Conservation (phyloP, 2,329 filamentous ascomycete genomes). For the Pezicula carpinea region DNA sequence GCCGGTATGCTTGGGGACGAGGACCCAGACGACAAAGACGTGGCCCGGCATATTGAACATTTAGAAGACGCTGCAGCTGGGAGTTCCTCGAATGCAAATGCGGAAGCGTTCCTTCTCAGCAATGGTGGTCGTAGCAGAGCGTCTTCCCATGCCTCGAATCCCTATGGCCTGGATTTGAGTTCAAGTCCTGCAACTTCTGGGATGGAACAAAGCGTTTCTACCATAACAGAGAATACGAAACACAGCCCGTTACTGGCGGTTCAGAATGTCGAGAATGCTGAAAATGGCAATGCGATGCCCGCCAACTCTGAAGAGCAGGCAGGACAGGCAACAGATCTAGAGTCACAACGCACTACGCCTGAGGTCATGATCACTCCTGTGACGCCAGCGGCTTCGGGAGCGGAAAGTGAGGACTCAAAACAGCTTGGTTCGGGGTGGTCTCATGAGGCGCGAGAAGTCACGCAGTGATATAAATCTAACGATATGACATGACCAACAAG, state of each 20-base stretch:
- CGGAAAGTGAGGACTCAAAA: slow-evolving; percentile 19
- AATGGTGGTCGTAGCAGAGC: neutral
- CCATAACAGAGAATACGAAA: slow-evolving; percentile 15
- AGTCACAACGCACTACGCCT: slow-evolving; percentile 17
- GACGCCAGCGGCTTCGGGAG: slow-evolving; percentile 15
- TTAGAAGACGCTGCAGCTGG: slow-evolving; percentile 10
- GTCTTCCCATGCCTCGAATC: neutral
- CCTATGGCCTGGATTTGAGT: neutral
- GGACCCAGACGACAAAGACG: slow-evolving; percentile 33
- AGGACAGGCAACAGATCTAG: slow-evolving; percentile 10
- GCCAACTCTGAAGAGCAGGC: neutral
- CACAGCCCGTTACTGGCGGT: neutral
- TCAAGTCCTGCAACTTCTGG: slow-evolving; percentile 8
- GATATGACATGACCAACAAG: too few species aligned
- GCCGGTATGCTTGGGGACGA: slow-evolving; percentile 76
- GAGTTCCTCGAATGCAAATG: neutral
- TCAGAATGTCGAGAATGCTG: too few species aligned
- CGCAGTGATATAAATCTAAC: slow-evolving; percentile 11
- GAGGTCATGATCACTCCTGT: slow-evolving; percentile 25
- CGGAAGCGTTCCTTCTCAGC: neutral
- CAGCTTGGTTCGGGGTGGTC: slow-evolving; percentile 21
- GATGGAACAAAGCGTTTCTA: slow-evolving; percentile 23
- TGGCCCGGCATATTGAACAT: slow-evolving; percentile 23
- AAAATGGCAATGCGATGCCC: neutral
- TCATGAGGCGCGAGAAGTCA: slow-evolving; percentile 14